phyloP scores from a whole-genome alignment of 1,284 basidiomycete genomes.

The Neolentinus lepideus region DNA sequence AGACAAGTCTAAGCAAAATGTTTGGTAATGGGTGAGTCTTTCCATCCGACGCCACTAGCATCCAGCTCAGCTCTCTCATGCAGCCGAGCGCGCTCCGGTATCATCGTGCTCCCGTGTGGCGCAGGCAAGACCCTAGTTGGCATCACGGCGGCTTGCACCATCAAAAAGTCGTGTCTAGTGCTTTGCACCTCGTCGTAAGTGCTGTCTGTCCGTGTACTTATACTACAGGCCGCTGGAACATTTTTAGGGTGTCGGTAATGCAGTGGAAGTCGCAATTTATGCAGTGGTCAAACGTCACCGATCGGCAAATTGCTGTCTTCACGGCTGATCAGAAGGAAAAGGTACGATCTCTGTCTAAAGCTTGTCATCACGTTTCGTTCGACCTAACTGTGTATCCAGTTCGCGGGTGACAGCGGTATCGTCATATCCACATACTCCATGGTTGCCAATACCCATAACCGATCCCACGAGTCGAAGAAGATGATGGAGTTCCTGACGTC shows the following conservation, averaged over 20 bases:
- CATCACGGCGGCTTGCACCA: conserved; percentile 98
- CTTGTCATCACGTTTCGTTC: not conserved
- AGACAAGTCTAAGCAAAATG: conserved; percentile 97
- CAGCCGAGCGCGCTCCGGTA: conserved; percentile 93
- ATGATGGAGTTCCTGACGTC: conserved; percentile 98
- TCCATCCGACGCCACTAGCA: not conserved
- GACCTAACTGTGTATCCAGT: conserved; percentile 37
- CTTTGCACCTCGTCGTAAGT: conserved; percentile 93
- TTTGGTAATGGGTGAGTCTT: conserved; percentile 85
- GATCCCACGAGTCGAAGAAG: conserved; percentile 94
- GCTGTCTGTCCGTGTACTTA: conserved; percentile 8
- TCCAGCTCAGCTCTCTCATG: not conserved
- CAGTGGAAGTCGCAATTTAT: conserved; percentile 98
- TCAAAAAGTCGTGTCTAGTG: conserved; percentile 98
- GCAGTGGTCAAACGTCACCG: conserved; percentile 95
- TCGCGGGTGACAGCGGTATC: conserved; percentile 90
- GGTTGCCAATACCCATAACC: conserved; percentile 95
- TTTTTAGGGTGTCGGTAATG: conserved; percentile 86
- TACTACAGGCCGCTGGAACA: conserved; percentile 8
- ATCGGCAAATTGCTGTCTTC: conserved; percentile 92
- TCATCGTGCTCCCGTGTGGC: conserved; percentile 97
- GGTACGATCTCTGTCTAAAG: conserved; percentile 32
- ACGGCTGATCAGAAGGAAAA: conserved; percentile 96
- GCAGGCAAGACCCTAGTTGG: conserved; percentile 99
- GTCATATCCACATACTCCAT: conserved; percentile 98